phyloP scores from a whole-genome alignment of 495 filamentous ascomycete species.

The Penicillium egyptiacum region DNA sequence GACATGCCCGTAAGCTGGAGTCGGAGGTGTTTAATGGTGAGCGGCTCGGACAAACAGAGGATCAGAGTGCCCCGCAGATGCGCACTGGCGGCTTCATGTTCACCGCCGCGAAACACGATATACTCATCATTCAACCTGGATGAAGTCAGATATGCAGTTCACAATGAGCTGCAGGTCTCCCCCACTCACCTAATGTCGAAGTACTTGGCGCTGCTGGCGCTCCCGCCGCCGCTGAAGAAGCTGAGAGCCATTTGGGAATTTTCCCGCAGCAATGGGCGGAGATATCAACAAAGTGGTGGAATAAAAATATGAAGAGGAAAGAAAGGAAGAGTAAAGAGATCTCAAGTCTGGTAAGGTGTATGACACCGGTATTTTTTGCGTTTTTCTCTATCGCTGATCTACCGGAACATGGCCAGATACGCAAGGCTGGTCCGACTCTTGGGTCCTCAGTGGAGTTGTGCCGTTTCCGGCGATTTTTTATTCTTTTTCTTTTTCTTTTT shows the following conservation, averaged over 20 bases:
- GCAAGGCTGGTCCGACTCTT: conserved; percentile 31
- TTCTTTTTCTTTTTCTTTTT: background rate
- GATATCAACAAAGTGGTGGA: background rate
- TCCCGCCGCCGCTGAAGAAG: conserved; percentile 50
- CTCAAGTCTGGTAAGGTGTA: conserved; percentile 7
- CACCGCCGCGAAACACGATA: conserved; percentile 72
- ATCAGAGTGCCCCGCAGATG: conserved; percentile 72
- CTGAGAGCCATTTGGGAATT: conserved; percentile 47
- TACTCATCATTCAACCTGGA: conserved; percentile 74
- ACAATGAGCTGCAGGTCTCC: background rate
- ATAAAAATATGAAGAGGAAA: conserved; percentile 2
- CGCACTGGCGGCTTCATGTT: conserved; percentile 73
- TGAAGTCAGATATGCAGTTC: conserved; percentile 8
- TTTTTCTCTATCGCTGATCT: conserved; percentile 28
- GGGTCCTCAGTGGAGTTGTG: conserved; percentile 31
- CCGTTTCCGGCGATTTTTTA: conserved; percentile 26
- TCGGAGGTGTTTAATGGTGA: conserved; percentile 71
- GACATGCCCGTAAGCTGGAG: conserved; percentile 70
- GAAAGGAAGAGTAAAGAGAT: conserved; percentile 16
- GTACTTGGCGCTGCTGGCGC: conserved; percentile 52
- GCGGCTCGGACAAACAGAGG: conserved; percentile 66
- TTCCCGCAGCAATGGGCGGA: conserved; percentile 18
- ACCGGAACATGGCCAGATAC: conserved; percentile 29
- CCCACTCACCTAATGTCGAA: conserved; percentile 56
- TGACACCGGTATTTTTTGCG: conserved; percentile 17